phyloP scores from a whole-genome alignment of 1,139 yeast genomes.

The Candida tetrigidarum region DNA sequence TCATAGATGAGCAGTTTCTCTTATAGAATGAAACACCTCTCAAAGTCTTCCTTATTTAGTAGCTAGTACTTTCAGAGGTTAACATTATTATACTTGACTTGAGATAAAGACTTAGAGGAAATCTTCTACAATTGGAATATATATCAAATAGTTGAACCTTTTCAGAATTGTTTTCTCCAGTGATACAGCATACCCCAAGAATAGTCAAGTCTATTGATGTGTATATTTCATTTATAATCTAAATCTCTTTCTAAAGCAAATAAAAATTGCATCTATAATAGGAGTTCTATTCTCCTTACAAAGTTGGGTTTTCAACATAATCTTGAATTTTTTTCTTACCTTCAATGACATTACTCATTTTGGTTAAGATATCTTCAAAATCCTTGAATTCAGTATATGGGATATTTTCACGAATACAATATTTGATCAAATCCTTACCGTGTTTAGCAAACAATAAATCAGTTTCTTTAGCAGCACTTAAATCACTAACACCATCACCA shows the following conservation, averaged over 20 bases:
- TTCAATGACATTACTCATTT: slow-evolving; percentile 41
- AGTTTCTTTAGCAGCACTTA: slow-evolving; percentile 94
- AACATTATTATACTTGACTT: no score
- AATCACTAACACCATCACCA: slow-evolving; percentile 97
- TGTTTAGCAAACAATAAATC: slow-evolving; percentile 90
- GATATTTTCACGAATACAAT: slow-evolving; percentile 77
- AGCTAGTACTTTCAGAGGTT: no score
- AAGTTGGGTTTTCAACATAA: slow-evolving; percentile 31
- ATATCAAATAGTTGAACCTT: no score
- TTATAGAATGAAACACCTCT: no score
- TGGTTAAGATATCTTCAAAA: slow-evolving; percentile 70
- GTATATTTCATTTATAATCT: no score
- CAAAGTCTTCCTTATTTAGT: no score
- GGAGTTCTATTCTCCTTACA: neutral
- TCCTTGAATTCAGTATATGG: slow-evolving; percentile 84
- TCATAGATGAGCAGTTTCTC: no score
- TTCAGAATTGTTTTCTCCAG: no score
- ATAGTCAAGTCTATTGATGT: no score
- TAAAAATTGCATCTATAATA: neutral
- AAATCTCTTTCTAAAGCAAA: neutral
- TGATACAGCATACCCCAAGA: no score
- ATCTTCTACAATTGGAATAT: no score
- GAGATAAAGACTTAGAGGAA: no score
- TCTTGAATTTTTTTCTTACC: slow-evolving; percentile 30
- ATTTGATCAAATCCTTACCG: slow-evolving; percentile 87